These are phyloP conservation scores for Cordyceps cicadae DNA, from an alignment of 2,329 filamentous ascomycete genomes.

Conservation along the genomic window DNA sequence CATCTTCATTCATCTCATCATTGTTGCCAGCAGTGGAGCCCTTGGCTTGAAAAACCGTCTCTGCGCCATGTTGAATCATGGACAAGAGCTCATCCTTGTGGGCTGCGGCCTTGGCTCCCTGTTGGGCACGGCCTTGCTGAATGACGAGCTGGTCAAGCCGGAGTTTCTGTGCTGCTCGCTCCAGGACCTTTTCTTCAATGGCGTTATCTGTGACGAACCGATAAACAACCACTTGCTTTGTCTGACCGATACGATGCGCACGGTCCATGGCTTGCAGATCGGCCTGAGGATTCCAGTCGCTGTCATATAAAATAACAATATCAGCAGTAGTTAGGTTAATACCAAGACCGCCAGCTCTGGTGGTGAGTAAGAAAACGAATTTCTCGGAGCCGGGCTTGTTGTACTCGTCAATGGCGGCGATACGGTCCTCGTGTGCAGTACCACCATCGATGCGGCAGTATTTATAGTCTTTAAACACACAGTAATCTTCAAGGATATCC, in stretches of 20 bases:
- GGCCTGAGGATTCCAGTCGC: constrained; percentile 97
- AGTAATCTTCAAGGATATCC: constrained; percentile 97
- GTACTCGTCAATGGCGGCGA: constrained; percentile 96
- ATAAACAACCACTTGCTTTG: constrained; percentile 94
- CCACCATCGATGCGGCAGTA: constrained; percentile 97
- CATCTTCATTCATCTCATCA: constrained; percentile 67
- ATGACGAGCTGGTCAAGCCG: constrained; percentile 96
- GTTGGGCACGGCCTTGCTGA: constrained; percentile 90
- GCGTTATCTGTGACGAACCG: constrained; percentile 96
- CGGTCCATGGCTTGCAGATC: constrained; percentile 99
- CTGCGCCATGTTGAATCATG: constrained; percentile 99
- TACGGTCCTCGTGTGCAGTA: constrained; percentile 95
- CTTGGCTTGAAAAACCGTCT: constrained; percentile 77
- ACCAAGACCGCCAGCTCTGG: constrained; percentile 86
- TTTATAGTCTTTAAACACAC: constrained; percentile 86
- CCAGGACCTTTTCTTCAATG: constrained; percentile 96
- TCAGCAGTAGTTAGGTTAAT: constrained; percentile 95
- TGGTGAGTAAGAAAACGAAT: constrained; percentile 92
- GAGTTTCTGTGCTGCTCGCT: constrained; percentile 92
- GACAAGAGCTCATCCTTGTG: constrained; percentile 93
- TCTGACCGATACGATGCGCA: constrained; percentile 96
- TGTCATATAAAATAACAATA: constrained; percentile 93
- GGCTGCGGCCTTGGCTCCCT: constrained; percentile 79
- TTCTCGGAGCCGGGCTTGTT: constrained; percentile 94
- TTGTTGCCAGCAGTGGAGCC: constrained; percentile 55